phyloP scores from a whole-genome alignment of 495 filamentous ascomycete species.

The Extremus antarcticus region DNA sequence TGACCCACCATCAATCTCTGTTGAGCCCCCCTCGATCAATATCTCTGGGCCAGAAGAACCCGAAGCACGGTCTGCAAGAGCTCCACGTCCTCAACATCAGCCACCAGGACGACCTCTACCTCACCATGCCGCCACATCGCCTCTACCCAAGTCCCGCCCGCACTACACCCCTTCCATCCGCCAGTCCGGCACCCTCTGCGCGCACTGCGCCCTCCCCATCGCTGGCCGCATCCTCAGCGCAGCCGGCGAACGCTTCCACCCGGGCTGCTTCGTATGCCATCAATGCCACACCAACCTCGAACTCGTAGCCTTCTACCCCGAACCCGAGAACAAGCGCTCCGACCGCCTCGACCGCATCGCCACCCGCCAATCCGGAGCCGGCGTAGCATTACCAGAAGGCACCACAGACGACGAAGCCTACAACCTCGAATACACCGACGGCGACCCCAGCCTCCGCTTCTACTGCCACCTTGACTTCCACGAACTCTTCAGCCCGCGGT shows the following conservation, averaged over 20 bases:
- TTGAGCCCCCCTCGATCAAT: constrained; percentile 21
- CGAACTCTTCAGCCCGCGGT: constrained; percentile 82
- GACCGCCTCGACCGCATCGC: constrained; percentile 62
- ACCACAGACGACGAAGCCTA: constrained; percentile 7
- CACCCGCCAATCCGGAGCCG: constrained; percentile 44
- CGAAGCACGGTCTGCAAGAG: constrained; percentile 5
- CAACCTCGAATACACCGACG: constrained; percentile 50
- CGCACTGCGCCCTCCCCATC: constrained; percentile 72
- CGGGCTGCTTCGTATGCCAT: constrained; percentile 84
- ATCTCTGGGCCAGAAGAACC: constrained; percentile 33
- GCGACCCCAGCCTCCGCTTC: constrained; percentile 62
- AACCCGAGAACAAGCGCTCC: constrained; percentile 58
- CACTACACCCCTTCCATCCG: constrained; percentile 39
- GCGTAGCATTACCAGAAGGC: constrained; percentile 44
- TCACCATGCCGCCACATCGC: constrained; percentile 27
- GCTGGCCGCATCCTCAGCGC: constrained; percentile 84
- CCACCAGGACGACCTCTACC: constrained; percentile 28
- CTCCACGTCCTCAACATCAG: constrained; percentile 16
- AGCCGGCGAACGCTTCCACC: constrained; percentile 71
- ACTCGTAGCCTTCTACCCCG: constrained; percentile 89
- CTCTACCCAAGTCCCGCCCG: constrained; percentile 32
- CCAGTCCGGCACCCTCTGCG: constrained; percentile 62
- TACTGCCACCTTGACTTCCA: constrained; percentile 99
- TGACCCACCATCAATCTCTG: constrained; percentile 18
- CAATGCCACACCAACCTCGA: constrained; percentile 81